Evolutionary conservation across 2,329 filamentous ascomycete species (phyloP).

Genomic region (Epichloe coenophiala): DNA sequence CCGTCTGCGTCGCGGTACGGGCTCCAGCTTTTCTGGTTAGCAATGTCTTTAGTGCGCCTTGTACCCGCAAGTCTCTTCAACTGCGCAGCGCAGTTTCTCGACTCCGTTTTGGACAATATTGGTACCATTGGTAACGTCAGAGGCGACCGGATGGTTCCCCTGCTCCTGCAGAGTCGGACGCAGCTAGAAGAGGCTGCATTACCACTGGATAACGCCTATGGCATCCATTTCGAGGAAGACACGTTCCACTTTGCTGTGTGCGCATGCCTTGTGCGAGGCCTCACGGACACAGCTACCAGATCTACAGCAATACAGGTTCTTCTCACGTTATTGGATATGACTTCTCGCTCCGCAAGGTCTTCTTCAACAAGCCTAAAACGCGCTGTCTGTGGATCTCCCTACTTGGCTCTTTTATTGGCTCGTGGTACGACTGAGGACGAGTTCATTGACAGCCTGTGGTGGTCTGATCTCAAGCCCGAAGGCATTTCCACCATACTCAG

Average conservation of each 20-base stretch:
- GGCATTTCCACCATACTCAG: constrained; percentile 15
- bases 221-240: constrained; percentile 48
- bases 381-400: constrained; percentile 33
- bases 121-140: constrained; percentile 45
- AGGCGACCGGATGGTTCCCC: constrained; percentile 43
- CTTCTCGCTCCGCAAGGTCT: constrained; percentile 10
- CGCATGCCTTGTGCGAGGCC: constrained; percentile 48
- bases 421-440: constrained; percentile 44
- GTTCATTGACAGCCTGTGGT: constrained; percentile 48
- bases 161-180: constrained; percentile 45
- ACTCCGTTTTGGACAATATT: constrained; percentile 51
- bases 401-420: constrained; percentile 46
- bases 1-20: constrained; percentile 54
- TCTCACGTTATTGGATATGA: constrained; percentile 40
- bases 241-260: constrained; percentile 56
- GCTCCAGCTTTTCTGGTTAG: constrained; percentile 57
- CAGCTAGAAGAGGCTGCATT: constrained; percentile 49
- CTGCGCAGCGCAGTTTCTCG: constrained; percentile 50
- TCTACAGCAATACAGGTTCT: constrained; percentile 45
- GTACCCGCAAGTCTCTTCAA: constrained; percentile 52
- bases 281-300: constrained; percentile 49
- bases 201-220: constrained; percentile 50
- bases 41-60: constrained; percentile 50
- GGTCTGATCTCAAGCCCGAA: constrained; percentile 37
- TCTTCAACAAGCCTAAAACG: constrained; percentile 5